A percentile compares a stretch with the other conserved stretches of the same genome.
Conservation (phyloP, 805 yeast species). For the Suhomyces faveliae region DNA sequence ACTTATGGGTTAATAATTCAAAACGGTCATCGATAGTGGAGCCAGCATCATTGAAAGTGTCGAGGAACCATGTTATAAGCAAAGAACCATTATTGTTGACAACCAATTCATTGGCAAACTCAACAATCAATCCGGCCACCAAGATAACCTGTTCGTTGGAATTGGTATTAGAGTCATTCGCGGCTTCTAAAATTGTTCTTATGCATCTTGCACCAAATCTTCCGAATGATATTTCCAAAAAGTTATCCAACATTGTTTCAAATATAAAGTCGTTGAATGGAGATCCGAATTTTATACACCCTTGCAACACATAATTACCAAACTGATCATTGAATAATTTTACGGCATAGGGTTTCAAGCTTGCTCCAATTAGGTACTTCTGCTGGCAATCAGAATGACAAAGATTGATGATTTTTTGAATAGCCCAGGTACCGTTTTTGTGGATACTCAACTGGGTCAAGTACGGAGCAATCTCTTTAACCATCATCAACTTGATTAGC, state of each 20-base stretch:
- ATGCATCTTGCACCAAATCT: conserved; percentile 95
- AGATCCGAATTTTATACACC: conserved; percentile 84
- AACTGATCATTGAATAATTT: conserved; percentile 91
- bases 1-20: conserved; percentile 57
- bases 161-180: conserved; percentile 41
- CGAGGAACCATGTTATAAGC: conserved; percentile 90
- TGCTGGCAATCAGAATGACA: conserved; percentile 46
- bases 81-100: conserved; percentile 85
- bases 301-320: conserved; percentile 94
- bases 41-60: conserved; percentile 49
- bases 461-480: conserved; percentile 72
- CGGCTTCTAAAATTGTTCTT: conserved; percentile 86
- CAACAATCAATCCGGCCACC: conserved; percentile 73
- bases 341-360: conserved; percentile 77
- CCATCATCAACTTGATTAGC: conserved; percentile 74
- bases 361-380: conserved; percentile 61
- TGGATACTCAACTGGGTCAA: conserved; percentile 92
- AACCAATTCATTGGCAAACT: conserved; percentile 75
- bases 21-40: conserved; percentile 53
- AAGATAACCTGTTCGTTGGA: conserved; percentile 66
- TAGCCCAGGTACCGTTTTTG: conserved; percentile 99
- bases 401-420: conserved; percentile 86
- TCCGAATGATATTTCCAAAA: conserved; percentile 78
- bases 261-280: conserved; percentile 89
- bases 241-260: conserved; percentile 74